Conservation (phyloP, 495 filamentous ascomycete species). For the Talaromyces wortmannii region DNA sequence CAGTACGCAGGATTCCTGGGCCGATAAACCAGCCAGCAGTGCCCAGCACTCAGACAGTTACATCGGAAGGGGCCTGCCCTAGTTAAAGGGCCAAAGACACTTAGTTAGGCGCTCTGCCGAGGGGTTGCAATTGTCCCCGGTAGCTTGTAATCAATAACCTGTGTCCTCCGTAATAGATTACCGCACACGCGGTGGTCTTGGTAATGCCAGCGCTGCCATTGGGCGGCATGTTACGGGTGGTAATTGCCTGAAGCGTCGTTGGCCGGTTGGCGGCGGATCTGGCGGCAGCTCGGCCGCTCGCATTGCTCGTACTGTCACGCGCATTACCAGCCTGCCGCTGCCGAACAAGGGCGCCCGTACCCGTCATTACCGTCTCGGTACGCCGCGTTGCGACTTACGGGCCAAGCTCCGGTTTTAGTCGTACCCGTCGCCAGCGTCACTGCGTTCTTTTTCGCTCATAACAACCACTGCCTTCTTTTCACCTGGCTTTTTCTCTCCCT, state of each 20-base stretch:
- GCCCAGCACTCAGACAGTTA: too few relatives aligned
- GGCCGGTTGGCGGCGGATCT: too few relatives aligned
- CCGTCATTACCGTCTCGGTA: not conserved
- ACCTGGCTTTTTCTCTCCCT: slow-evolving; percentile 26
- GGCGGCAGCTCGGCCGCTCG: too few relatives aligned
- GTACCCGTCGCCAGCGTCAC: slow-evolving; percentile 6
- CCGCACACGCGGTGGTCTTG: not conserved
- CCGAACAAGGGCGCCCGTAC: not conserved
- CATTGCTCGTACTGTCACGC: too few relatives aligned
- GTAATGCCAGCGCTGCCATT: not conserved
- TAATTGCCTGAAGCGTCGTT: too few relatives aligned
- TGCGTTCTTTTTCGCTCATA: slow-evolving; percentile 30
- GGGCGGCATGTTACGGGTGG: not conserved
- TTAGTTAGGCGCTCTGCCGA: not conserved
- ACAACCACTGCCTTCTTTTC: slow-evolving; percentile 40
- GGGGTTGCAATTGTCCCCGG: not conserved
- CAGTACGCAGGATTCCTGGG: too few relatives aligned
- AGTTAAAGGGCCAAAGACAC: too few relatives aligned
- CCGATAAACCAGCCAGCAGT: too few relatives aligned
- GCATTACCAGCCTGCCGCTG: not conserved
- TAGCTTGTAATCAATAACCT: too few relatives aligned
- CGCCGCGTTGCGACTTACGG: not conserved
- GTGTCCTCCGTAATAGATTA: too few relatives aligned
- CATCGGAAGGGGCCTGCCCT: too few relatives aligned
- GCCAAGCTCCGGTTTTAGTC: slow-evolving; percentile 6